Conservation (phyloP, 2,329 filamentous ascomycete genomes). For the Calonectria ilicicola region DNA sequence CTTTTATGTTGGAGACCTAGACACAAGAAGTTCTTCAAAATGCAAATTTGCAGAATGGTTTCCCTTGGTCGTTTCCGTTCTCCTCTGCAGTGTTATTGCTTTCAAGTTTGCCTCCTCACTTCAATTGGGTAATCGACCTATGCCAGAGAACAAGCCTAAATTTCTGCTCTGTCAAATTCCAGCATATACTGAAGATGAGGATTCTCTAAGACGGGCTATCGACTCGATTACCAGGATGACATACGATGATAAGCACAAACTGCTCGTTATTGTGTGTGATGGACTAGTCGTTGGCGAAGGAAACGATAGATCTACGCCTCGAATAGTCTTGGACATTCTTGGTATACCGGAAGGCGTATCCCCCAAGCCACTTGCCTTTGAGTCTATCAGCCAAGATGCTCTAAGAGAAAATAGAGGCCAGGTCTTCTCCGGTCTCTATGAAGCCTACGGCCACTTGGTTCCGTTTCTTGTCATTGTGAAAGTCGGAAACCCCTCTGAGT, state of each 20-base stretch:
- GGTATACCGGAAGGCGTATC: constrained; percentile 94
- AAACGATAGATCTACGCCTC: constrained; percentile 94
- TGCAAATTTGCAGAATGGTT: constrained; percentile 94
- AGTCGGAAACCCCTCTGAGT: constrained; percentile 97
- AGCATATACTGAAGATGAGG: constrained; percentile 98
- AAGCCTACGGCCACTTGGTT: constrained; percentile 97
- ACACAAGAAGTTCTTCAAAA: constrained; percentile 86
- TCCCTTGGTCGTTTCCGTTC: constrained; percentile 83
- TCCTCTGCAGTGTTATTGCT: constrained; percentile 84
- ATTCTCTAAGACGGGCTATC: constrained; percentile 95
- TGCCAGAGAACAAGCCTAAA: constrained; percentile 97
- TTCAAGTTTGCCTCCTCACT: constrained; percentile 98
- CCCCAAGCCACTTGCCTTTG: constrained; percentile 95
- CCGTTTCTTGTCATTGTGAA: constrained; percentile 98
- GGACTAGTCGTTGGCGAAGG: constrained; percentile 99
- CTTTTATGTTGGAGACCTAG: constrained; percentile 92
- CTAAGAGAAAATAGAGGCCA: constrained; percentile 99
- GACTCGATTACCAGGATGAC: constrained; percentile 95
- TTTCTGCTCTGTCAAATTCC: constrained; percentile 98
- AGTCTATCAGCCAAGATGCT: constrained; percentile 92
- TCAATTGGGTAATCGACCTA: constrained; percentile 90
- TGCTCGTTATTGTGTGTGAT: constrained; percentile 92
- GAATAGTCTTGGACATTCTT: constrained; percentile 96
- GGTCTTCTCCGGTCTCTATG: constrained; percentile 96
- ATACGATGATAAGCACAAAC: constrained; percentile 98